Percentiles rank a stretch among this genome's conserved stretches.
Conservation (phyloP, 345 rosid genomes). For the Zanthoxylum bungeanum region DNA sequence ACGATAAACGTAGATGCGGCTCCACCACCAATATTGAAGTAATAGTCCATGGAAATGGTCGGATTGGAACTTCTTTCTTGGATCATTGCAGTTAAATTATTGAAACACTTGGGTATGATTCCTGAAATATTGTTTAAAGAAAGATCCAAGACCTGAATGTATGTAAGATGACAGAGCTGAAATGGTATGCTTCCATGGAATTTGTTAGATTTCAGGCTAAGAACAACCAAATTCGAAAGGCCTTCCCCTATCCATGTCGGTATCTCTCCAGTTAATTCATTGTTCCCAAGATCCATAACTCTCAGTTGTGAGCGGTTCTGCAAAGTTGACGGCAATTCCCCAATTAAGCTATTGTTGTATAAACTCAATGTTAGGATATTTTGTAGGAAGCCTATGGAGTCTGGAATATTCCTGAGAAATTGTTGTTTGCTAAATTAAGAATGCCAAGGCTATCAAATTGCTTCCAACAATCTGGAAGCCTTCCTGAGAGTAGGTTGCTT, state of each 20-base stretch:
- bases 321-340: not conserved
- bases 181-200: not conserved
- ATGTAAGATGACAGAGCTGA: not conserved
- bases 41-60: not conserved
- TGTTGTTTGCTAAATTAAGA: not conserved
- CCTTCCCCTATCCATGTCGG: conserved; percentile 8
- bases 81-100: not conserved
- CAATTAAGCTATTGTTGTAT: not conserved
- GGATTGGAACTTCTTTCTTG: not conserved
- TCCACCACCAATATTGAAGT: too few relatives aligned
- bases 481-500: not conserved
- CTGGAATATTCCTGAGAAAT: not conserved
- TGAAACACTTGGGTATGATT: not conserved
- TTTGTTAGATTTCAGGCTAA: not conserved
- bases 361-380: not conserved
- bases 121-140: conserved; percentile 8
- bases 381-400: not conserved
- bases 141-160: conserved; percentile 5
- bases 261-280: not conserved
- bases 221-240: not conserved
- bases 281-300: not conserved
- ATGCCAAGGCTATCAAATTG: not conserved
- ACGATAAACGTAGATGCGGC: not conserved
- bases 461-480: not conserved
- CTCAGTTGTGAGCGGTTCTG: not conserved